phyloP scores from a whole-genome alignment of 352 stramenopile genomes.

The Nothophytophthora sp. region DNA sequence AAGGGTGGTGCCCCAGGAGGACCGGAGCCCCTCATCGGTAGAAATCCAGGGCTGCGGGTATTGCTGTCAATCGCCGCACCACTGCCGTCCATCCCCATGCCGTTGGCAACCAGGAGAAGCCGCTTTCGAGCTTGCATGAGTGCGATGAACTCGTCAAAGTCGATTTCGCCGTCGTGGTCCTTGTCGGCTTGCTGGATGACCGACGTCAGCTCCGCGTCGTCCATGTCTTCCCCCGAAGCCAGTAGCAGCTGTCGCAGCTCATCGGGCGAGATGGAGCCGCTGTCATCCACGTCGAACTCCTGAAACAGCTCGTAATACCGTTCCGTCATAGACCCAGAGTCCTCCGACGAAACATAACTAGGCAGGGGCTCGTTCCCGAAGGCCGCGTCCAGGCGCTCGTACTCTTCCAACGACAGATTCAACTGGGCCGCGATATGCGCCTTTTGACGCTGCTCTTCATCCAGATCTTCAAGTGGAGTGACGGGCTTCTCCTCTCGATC shows the following conservation, averaged over 20 bases:
- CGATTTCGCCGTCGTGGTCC: conserved; percentile 73
- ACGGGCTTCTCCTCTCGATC: not conserved
- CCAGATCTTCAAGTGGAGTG: conserved; percentile 37
- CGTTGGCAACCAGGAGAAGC: conserved; percentile 65
- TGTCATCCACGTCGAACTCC: conserved; percentile 78
- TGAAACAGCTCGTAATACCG: conserved; percentile 67
- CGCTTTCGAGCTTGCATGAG: conserved; percentile 83
- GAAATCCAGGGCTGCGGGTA: conserved; percentile 3
- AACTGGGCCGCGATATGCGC: conserved; percentile 54
- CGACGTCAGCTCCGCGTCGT: conserved; percentile 66
- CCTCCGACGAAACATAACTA: conserved; percentile 5
- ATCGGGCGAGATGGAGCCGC: conserved; percentile 69
- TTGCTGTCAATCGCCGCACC: conserved; percentile 19
- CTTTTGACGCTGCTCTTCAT: conserved; percentile 57
- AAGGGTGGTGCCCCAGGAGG: conserved; percentile 26
- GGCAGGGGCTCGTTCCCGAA: conserved; percentile 33
- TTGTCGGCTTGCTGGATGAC: conserved; percentile 71
- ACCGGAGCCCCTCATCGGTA: conserved; percentile 5
- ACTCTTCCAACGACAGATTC: conserved; percentile 68
- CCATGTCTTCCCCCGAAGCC: conserved; percentile 71
- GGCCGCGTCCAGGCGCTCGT: conserved; percentile 60
- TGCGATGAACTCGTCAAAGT: conserved; percentile 78
- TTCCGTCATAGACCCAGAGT: conserved; percentile 32
- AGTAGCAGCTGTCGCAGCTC: conserved; percentile 64
- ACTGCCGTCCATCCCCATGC: conserved; percentile 53